Conservation (phyloP, 441 rosid genomes). For the Biscutella laevigata region DNA sequence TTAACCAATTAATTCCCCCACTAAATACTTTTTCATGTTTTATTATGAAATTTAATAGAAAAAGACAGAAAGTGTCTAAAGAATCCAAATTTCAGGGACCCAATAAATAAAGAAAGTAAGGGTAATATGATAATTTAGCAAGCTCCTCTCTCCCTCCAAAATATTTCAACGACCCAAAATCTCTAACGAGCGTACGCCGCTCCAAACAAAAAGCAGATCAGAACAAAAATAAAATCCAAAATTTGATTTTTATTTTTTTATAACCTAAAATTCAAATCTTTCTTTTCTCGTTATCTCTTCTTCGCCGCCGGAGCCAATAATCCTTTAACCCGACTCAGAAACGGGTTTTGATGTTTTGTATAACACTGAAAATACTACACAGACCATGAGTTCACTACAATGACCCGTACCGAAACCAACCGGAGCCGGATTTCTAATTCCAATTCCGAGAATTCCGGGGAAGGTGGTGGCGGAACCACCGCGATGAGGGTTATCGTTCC, state of each 20-base stretch:
- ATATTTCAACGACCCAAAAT: conserved; percentile 26
- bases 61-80: conserved; percentile 1
- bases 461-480: conserved; percentile 34
- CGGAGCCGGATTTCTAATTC: conserved; percentile 35
- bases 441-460: conserved; percentile 24
- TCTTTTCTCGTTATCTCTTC: conserved; percentile 9
- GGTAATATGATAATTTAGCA: neutral
- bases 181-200: conserved; percentile 9
- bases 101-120: neutral
- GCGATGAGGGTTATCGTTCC: conserved; percentile 94
- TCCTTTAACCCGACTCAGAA: conserved; percentile 17
- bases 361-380: neutral
- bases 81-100: conserved; percentile 23
- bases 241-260: neutral
- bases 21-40: neutral
- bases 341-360: neutral
- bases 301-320: conserved; percentile 18
- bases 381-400: conserved; percentile 26
- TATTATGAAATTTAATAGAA: neutral
- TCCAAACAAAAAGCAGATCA: conserved; percentile 1
- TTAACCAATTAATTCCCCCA: neutral
- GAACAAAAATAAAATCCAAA: neutral
- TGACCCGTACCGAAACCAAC: conserved; percentile 47
- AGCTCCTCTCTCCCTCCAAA: conserved; percentile 18
- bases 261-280: conserved; percentile 4